These are phyloP conservation scores for Tricholoma sp. DNA, from an alignment of 768 basidiomycete genomes.

Conservation along the genomic window DNA sequence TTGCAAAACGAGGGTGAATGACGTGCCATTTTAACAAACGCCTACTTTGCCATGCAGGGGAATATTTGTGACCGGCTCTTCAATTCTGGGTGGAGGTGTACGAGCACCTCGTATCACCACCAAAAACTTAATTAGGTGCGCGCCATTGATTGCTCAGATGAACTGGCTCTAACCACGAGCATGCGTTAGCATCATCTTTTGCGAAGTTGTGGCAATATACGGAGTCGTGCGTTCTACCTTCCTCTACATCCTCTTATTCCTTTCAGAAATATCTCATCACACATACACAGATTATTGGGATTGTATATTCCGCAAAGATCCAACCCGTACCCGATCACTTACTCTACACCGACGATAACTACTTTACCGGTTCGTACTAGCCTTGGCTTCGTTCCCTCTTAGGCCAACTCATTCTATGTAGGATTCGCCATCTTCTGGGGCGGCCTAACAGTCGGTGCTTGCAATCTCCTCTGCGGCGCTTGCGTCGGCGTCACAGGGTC, in stretches of 20 bases:
- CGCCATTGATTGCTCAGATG: neutral
- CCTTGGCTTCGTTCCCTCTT: neutral
- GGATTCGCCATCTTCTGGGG: constrained; percentile 97
- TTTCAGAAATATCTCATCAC: neutral
- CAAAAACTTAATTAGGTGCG: constrained; percentile 94
- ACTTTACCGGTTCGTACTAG: constrained; percentile 70
- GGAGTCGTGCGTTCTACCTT: constrained; percentile 63
- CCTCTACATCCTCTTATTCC: neutral
- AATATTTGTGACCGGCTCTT: constrained; percentile 95
- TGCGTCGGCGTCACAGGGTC: constrained; percentile 94
- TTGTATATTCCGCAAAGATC: constrained; percentile 90
- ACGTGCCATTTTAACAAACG: neutral
- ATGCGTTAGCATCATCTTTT: constrained; percentile 85
- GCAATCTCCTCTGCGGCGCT: constrained; percentile 92
- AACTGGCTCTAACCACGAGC: neutral
- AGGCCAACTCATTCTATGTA: constrained; percentile 20
- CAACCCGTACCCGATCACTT: constrained; percentile 50
- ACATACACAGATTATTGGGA: constrained; percentile 75
- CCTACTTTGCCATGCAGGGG: constrained; percentile 56
- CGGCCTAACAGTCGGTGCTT: constrained; percentile 87
- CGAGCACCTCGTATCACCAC: constrained; percentile 90
- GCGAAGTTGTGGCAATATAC: constrained; percentile 99
- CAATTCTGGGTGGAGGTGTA: constrained; percentile 94
- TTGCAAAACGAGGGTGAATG: neutral
- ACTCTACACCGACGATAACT: constrained; percentile 83